Conservation (phyloP, 306 rosid species). For the Mimosa pudica region DNA sequence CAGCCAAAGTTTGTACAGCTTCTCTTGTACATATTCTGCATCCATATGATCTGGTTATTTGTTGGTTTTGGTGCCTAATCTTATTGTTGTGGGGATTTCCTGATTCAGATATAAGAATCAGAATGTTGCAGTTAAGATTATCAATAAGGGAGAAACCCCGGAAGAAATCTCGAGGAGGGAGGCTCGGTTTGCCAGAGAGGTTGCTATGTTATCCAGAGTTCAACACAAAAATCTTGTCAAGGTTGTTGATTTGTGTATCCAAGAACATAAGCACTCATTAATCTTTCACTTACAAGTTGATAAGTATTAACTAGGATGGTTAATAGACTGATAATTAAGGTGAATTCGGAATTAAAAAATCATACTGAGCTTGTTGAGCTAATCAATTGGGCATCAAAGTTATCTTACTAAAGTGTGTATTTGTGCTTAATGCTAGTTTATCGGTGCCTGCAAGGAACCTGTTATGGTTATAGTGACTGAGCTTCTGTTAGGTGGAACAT, state of each 20-base stretch:
- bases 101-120: slow-evolving; percentile 50
- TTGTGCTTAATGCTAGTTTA: slow-evolving; percentile 61
- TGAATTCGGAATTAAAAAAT: slow-evolving; percentile 12
- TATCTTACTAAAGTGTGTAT: slow-evolving; percentile 34
- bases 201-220: slow-evolving; percentile 86
- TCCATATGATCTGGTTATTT: not conserved
- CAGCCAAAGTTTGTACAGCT: not conserved
- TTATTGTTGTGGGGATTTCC: slow-evolving; percentile 31
- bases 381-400: not conserved
- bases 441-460: slow-evolving; percentile 97
- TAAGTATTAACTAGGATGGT: slow-evolving; percentile 20
- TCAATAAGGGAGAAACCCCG: slow-evolving; percentile 51
- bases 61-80: slow-evolving; percentile 16
- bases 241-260: slow-evolving; percentile 47
- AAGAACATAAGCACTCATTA: not conserved
- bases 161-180: slow-evolving; percentile 60
- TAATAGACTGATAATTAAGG: slow-evolving; percentile 5
- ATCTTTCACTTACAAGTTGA: slow-evolving; percentile 23
- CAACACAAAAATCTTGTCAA: slow-evolving; percentile 89
- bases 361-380: slow-evolving; percentile 14
- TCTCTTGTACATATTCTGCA: slow-evolving; percentile 23
- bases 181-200: slow-evolving; percentile 84
- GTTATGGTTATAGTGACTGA: slow-evolving; percentile 96
- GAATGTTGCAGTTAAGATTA: slow-evolving; percentile 54
- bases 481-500: slow-evolving; percentile 83